Evolutionary conservation across 2,329 filamentous ascomycete species (phyloP), one percentile per base, ranked within the genome.

Genomic region (Akanthomyces muscarius): DNA sequence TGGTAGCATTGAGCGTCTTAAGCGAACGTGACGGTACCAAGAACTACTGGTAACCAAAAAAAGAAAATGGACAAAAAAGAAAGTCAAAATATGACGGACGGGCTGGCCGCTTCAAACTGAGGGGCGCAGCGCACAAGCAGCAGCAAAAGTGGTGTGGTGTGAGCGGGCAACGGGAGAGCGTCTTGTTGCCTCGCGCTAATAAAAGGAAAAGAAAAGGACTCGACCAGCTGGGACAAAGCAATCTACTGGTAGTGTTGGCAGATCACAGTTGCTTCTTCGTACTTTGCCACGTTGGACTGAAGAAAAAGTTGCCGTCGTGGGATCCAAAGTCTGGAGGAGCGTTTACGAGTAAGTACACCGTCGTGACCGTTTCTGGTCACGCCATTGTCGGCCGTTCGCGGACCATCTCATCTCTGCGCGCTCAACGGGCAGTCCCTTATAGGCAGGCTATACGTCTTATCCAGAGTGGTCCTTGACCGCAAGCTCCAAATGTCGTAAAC

Each of bases 161-260:
- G 55, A 42, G 21, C 45, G 21, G 11, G 14, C 8, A 11, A n/a
- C 45, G 21, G 11, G 38, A 41, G 38, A n/a, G 11, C 11, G 11
- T 30, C 33, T 58, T 60, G 36, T 60, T 61, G 48, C 58, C 48
- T 61, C 58, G n/a, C 58, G 38, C 58, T 61, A 61, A 48, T 3
- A 48, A 18, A 47, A 47, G 23, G 23, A 52, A 16, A 36, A 5
- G 30, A 5, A 36, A 36, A 36, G 33, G 33, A 36, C 33, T 36
- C 14, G 38, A 41, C 38, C 38, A 41, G 38, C 54, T 33, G 54
- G 41, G 41, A 48, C 42, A 57, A 57, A 57, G 42, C 55, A 60
- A 51, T 23, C 50, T 18, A 38, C 18, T 38, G 7, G 18, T 38
- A n/a, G 50, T 53, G 7, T 38, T 53, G 50, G 18, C 18, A 36